phyloP scores from a whole-genome alignment of 805 yeast species.

The Pichia nanzhaoensis region DNA sequence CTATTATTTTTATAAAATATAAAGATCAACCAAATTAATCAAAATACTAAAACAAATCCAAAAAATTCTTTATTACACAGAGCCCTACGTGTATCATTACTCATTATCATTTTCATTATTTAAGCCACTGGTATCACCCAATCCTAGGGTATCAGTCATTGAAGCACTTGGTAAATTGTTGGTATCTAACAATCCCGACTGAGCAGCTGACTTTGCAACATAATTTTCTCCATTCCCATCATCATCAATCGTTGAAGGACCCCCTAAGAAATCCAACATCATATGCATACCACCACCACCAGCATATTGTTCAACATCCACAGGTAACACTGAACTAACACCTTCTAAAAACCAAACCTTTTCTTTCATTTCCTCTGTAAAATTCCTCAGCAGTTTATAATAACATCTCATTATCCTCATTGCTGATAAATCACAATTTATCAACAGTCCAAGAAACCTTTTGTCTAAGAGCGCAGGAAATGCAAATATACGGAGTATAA shows the following conservation, averaged over 20 bases:
- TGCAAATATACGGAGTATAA: conserved; percentile 79
- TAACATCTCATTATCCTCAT: conserved; percentile 89
- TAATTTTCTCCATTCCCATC: conserved; percentile 34
- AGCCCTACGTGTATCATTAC: too few relatives aligned
- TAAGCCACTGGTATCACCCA: conserved; percentile 44
- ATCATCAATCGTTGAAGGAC: conserved; percentile 36
- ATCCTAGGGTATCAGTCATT: conserved; percentile 37
- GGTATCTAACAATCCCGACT: conserved; percentile 43
- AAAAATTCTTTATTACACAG: too few relatives aligned
- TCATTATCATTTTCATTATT: conserved; percentile 6
- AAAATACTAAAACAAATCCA: too few relatives aligned
- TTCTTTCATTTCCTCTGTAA: conserved; percentile 81
- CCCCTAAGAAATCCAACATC: conserved; percentile 85
- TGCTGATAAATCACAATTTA: conserved; percentile 80
- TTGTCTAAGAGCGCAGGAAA: conserved; percentile 90
- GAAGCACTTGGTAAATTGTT: conserved; percentile 50
- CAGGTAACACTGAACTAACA: conserved; percentile 80
- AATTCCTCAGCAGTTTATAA: conserved; percentile 72
- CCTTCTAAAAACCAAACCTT: conserved; percentile 94
- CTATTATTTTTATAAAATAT: neutral
- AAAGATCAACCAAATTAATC: too few relatives aligned
- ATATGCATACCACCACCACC: conserved; percentile 91
- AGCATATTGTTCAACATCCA: conserved; percentile 83
- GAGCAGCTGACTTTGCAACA: conserved; percentile 37
- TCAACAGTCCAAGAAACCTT: conserved; percentile 64